phyloP scores from a whole-genome alignment of 2,329 filamentous ascomycete species.

The Ceratocystis albifundus region DNA sequence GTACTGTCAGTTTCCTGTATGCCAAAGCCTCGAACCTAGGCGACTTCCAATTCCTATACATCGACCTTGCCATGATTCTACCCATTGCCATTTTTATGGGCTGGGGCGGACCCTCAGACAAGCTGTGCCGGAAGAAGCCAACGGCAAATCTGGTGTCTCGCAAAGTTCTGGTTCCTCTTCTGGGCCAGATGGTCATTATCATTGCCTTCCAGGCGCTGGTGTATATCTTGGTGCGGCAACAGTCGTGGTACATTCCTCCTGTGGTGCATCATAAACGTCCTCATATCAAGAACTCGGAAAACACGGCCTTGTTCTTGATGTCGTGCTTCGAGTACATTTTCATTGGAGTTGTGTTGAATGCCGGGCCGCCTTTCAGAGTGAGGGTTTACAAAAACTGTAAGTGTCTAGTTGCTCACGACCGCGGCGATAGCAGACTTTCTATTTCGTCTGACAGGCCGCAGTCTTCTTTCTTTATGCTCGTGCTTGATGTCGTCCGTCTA shows the following conservation, averaged over 20 bases:
- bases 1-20: conserved; percentile 91
- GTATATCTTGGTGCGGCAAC: conserved; percentile 62
- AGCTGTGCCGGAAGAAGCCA: conserved; percentile 70
- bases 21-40: conserved; percentile 86
- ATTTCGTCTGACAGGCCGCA: too few relatives aligned
- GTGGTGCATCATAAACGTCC: conserved; percentile 64
- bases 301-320: conserved; percentile 78
- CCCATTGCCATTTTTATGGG: conserved; percentile 99
- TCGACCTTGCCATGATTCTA: conserved; percentile 82
- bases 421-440: not conserved
- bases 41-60: conserved; percentile 96
- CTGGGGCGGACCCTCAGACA: conserved; percentile 76
- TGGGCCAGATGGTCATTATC: conserved; percentile 78
- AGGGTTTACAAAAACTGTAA: conserved; percentile 66
- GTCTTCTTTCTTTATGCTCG: too few relatives aligned
- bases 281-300: conserved; percentile 84
- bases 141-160: conserved; percentile 85
- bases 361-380: conserved; percentile 83
- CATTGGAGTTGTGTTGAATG: conserved; percentile 75
- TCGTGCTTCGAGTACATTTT: conserved; percentile 94
- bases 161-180: conserved; percentile 78
- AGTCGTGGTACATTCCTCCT: conserved; percentile 75
- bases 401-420: conserved; percentile 28
- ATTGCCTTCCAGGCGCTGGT: conserved; percentile 63
- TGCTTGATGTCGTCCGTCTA: not conserved